Percentiles rank a stretch among this genome's conserved stretches.
Conservation (phyloP, 176 grass and related monocot species). For the Phoenix dactylifera region DNA sequence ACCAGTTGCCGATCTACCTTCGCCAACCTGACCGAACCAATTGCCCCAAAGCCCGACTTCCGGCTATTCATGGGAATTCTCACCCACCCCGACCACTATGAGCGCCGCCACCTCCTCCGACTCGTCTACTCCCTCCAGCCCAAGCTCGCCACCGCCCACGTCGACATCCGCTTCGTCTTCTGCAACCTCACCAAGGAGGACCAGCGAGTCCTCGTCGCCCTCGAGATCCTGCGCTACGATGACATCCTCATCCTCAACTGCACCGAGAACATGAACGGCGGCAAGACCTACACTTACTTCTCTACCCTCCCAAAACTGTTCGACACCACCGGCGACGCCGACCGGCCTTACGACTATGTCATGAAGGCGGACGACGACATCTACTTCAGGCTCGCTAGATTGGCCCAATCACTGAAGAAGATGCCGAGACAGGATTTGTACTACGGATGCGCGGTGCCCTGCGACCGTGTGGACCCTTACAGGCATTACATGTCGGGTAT, state of each 20-base stretch:
- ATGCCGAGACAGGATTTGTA: conserved; percentile 48
- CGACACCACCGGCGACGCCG: no score
- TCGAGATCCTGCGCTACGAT: conserved; percentile 38
- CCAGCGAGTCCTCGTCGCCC: conserved; percentile 39
- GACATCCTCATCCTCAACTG: conserved; percentile 65
- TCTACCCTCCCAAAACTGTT: conserved; percentile 24
- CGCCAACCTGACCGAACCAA: not conserved
- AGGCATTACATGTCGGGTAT: conserved; percentile 76
- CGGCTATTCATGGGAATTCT: conserved; percentile 18
- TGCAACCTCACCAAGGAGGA: conserved; percentile 62
- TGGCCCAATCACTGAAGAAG: conserved; percentile 28
- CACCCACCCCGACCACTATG: conserved; percentile 41
- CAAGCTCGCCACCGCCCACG: conserved; percentile 4
- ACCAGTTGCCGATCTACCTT: not conserved
- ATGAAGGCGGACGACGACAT: conserved; percentile 90
- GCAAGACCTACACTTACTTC: conserved; percentile 75
- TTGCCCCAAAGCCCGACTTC: conserved; percentile 9
- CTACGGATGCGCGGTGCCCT: conserved; percentile 57
- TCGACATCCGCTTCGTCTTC: conserved; percentile 67
- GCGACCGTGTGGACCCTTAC: conserved; percentile 57
- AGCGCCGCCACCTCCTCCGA: conserved; percentile 57
- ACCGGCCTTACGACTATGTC: conserved; percentile 47
- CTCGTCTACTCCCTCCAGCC: conserved; percentile 50
- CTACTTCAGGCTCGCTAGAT: conserved; percentile 38
- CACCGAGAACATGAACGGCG: conserved; percentile 68